These are phyloP conservation scores for Bidens hawaiensis DNA, from an alignment of 140 eudicot species.

Conservation along the genomic window DNA sequence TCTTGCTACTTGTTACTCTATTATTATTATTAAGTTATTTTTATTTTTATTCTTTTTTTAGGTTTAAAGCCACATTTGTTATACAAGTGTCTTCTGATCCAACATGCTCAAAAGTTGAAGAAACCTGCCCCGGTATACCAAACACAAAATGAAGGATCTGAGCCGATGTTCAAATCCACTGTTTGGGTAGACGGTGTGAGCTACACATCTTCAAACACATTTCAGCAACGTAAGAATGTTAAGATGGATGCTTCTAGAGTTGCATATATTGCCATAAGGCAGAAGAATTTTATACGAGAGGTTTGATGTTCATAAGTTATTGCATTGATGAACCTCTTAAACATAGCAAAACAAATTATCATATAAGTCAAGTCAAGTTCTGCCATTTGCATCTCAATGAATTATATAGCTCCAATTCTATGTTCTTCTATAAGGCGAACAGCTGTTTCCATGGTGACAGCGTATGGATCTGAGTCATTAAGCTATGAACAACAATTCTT, in stretches of 20 bases:
- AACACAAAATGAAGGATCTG: constrained; percentile 35
- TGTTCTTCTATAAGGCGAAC: constrained; percentile 22
- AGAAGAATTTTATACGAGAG: constrained; percentile 27
- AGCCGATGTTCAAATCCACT: constrained; percentile 29
- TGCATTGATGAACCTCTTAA: neutral
- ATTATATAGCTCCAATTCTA: constrained; percentile 4
- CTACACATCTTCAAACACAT: constrained; percentile 31
- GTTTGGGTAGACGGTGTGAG: constrained; percentile 32
- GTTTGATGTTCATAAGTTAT: constrained; percentile 12
- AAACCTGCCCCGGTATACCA: constrained; percentile 26
- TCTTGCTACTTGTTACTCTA: too few species aligned
- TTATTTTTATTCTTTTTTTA: constrained; percentile 3
- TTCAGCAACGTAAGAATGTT: constrained; percentile 24
- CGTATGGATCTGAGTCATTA: neutral
- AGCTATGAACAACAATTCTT: neutral
- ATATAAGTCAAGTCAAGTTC: constrained; percentile 17
- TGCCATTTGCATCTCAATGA: constrained; percentile 9
- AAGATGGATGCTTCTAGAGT: constrained; percentile 36
- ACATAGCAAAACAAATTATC: too few species aligned
- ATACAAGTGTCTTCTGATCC: constrained; percentile 21
- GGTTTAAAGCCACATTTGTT: constrained; percentile 9
- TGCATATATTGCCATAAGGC: constrained; percentile 20
- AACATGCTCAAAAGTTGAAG: constrained; percentile 11
- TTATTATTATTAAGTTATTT: too few species aligned
- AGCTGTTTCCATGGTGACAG: neutral